phyloP scores from a whole-genome alignment of 73 alveolate genomes.

The Paramecium octaurelia region DNA sequence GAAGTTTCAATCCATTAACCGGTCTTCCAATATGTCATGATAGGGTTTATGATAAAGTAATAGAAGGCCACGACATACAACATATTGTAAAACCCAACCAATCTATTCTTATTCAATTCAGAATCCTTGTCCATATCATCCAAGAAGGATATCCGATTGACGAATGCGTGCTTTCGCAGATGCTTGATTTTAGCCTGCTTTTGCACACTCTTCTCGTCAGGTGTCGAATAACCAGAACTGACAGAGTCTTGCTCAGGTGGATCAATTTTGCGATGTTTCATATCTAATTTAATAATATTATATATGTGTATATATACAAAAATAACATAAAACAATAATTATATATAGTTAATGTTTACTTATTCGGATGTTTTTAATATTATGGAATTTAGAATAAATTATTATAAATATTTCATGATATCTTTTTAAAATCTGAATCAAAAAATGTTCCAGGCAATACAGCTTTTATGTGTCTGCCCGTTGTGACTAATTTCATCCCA shows the following conservation, averaged over 20 bases:
- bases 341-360: neutral
- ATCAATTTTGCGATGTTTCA: neutral
- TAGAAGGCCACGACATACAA: slow-evolving; percentile 29
- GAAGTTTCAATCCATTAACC: slow-evolving; percentile 50
- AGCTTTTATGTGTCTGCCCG: slow-evolving; percentile 38
- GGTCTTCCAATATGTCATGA: slow-evolving; percentile 27
- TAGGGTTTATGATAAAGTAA: slow-evolving; percentile 40
- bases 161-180: neutral
- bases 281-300: slow-evolving; percentile 12
- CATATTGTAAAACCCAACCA: slow-evolving; percentile 59
- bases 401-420: slow-evolving; percentile 3
- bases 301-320: neutral
- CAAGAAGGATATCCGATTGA: slow-evolving; percentile 24
- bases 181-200: slow-evolving; percentile 22
- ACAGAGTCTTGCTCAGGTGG: neutral
- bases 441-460: slow-evolving; percentile 27
- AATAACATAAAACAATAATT: neutral
- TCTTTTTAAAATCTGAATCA: slow-evolving; percentile 14
- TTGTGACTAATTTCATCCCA: neutral
- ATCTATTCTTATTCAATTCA: slow-evolving; percentile 43
- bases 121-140: slow-evolving; percentile 57
- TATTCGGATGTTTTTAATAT: neutral
- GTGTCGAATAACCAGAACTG: slow-evolving; percentile 46
- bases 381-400: neutral
- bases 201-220: slow-evolving; percentile 17